Percentiles rank a stretch among this genome's conserved stretches.
Conservation (phyloP, 805 yeast species). For the Torulaspora quercuum region DNA sequence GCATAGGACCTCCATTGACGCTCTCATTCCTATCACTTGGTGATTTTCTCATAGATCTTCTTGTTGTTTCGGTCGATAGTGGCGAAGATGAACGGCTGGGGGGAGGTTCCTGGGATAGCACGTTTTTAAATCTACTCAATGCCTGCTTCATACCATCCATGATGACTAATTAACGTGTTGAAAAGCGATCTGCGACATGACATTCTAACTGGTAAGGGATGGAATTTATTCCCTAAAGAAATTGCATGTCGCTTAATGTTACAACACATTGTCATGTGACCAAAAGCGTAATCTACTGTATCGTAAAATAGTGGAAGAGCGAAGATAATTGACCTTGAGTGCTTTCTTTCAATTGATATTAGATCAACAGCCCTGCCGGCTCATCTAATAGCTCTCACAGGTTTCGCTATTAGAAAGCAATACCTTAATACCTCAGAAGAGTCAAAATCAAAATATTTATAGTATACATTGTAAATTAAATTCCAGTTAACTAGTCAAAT, state of each 20-base stretch:
- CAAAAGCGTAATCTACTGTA: neutral
- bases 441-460: too few species aligned
- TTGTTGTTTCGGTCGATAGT: constrained; percentile 8
- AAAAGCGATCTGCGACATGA: too few species aligned
- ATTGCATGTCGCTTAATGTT: constrained; percentile 1
- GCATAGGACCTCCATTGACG: neutral
- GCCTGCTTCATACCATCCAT: constrained; percentile 21
- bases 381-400: too few species aligned
- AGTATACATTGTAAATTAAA: too few species aligned
- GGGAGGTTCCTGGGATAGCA: constrained; percentile 11
- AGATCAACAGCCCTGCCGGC: too few species aligned
- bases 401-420: too few species aligned
- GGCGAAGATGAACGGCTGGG: constrained; percentile 9
- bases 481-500: too few species aligned
- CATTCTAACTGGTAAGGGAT: too few species aligned
- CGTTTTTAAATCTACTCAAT: constrained; percentile 16
- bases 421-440: too few species aligned
- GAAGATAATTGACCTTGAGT: too few species aligned
- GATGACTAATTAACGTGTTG: neutral
- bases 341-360: too few species aligned
- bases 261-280: constrained; percentile 1
- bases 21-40: constrained; percentile 4
- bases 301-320: too few species aligned
- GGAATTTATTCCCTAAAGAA: neutral
- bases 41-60: constrained; percentile 2